Base-by-base conservation (phyloP, 768 basidiomycete genomes). In the Boletus barrowsii region DNA sequence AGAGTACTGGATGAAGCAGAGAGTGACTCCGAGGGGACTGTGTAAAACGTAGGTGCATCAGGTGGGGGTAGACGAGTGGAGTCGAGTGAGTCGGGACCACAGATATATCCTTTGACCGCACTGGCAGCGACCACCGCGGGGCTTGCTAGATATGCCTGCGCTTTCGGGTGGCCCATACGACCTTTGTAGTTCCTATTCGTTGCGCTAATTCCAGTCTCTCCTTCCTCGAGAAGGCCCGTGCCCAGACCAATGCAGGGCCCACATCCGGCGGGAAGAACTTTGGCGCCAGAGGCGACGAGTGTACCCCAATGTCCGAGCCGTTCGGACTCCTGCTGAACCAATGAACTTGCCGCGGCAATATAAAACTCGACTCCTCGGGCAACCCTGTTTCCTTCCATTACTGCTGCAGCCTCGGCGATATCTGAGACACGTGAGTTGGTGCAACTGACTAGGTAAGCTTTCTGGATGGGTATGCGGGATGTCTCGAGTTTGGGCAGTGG, bases 131-230 rank as follows among this genome's bases (percentile, higher is more conserved):
- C 97, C 8, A 98, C 96, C 4, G 93, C 94, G 1, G 97, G 97
- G 59, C 92, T 94, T 5, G 93, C 94, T 40, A 99, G 83, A 73
- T 98, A 98, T 1, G 97, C 96, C 61, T 88, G 83, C 0, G 97
- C 96, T 48, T 92, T 90, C 0, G 97, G 96, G 59, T 88, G 84
- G 0, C 97, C 97, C 97, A 99, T 99, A 5, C 97, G 82, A 4
- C 97, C 97, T 76, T 99, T 98, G 76, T 98, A 99, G 67, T 99
- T 99, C 72, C 97, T 79, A 73, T 99, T 99, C 8, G 96, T 98
- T 5, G 97, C 97, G 59, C 93, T 96, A 67, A 99, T 98, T 1
- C 97, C 96, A 1, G 87, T 88, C 71, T 99, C 82, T 2, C 96
- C 97, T 59, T 98, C 95, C 68, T 98, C 88, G 35, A 99, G 75